A percentile compares a stretch with the other conserved stretches of the same genome.
phyloP scores from a whole-genome alignment of 768 basidiomycete species.

The Leccinellum rugosiceps region DNA sequence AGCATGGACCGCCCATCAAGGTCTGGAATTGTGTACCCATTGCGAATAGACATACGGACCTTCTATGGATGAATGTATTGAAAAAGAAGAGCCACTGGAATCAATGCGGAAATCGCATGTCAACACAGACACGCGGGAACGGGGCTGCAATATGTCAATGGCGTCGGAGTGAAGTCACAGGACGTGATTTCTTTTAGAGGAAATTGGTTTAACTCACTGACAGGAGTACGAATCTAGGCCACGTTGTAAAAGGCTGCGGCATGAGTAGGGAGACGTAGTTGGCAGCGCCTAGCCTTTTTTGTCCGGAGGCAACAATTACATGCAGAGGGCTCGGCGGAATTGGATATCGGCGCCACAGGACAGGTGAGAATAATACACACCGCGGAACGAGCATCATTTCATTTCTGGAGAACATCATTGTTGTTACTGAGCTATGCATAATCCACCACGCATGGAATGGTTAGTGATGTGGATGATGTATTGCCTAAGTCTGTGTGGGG shows the following conservation, averaged over 20 bases:
- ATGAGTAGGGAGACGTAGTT: neutral
- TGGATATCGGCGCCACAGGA: neutral
- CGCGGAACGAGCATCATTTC: slow-evolving; percentile 4
- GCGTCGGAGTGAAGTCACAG: slow-evolving; percentile 12
- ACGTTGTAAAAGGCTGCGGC: neutral
- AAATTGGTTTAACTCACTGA: slow-evolving; percentile 18
- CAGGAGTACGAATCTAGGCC: slow-evolving; percentile 17
- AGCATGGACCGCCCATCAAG: neutral
- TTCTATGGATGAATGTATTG: neutral
- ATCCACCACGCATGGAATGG: slow-evolving; percentile 3
- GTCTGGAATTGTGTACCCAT: neutral
- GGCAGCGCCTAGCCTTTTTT: neutral
- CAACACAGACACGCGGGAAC: slow-evolving; percentile 18
- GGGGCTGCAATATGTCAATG: slow-evolving; percentile 19
- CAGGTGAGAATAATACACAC: slow-evolving; percentile 2
- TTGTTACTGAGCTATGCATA: slow-evolving; percentile 1
- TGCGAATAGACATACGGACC: neutral
- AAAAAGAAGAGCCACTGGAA: slow-evolving; percentile 4
- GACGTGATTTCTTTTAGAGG: slow-evolving; percentile 13
- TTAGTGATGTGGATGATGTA: slow-evolving; percentile 1
- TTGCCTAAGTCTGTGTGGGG: neutral
- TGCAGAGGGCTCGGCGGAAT: neutral
- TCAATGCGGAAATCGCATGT: slow-evolving; percentile 18
- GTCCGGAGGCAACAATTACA: neutral
- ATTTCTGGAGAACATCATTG: slow-evolving; percentile 5